These are phyloP conservation scores for Coemansia sp. DNA, from an alignment of 192 early-diverging fungal genomes.

Conservation along the genomic window DNA sequence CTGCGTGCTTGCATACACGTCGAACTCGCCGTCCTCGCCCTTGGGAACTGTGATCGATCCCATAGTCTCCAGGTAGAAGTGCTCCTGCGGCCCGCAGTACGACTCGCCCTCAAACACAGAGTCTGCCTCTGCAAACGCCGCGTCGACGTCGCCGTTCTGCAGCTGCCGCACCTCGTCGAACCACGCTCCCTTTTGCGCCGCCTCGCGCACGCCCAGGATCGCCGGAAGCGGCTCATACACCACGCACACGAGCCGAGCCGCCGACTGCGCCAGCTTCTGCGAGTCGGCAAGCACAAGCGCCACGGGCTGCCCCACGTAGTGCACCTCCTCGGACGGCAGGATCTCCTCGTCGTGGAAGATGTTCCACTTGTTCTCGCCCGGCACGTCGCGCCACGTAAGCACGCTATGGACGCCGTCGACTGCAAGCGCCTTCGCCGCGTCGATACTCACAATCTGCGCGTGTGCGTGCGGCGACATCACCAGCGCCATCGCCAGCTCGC, in stretches of 20 bases:
- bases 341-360: slow-evolving; percentile 75
- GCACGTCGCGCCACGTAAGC: slow-evolving; percentile 68
- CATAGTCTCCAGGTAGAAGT: slow-evolving; percentile 87
- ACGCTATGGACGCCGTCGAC: slow-evolving; percentile 67
- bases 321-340: slow-evolving; percentile 69
- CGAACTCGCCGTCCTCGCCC: slow-evolving; percentile 76
- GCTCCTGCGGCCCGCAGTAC: slow-evolving; percentile 68
- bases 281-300: slow-evolving; percentile 77
- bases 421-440: slow-evolving; percentile 60
- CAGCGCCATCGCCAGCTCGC: slow-evolving; percentile 69
- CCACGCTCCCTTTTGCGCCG: slow-evolving; percentile 65
- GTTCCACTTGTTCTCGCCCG: slow-evolving; percentile 59
- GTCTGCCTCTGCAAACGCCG: slow-evolving; percentile 54
- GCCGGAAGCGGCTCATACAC: slow-evolving; percentile 70
- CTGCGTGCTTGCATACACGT: slow-evolving; percentile 78
- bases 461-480: slow-evolving; percentile 67
- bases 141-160: slow-evolving; percentile 64
- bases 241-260: slow-evolving; percentile 68
- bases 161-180: slow-evolving; percentile 59
- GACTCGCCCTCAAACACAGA: slow-evolving; percentile 59
- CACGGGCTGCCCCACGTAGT: slow-evolving; percentile 72
- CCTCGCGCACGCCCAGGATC: slow-evolving; percentile 77
- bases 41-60: slow-evolving; percentile 65
- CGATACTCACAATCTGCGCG: slow-evolving; percentile 65
- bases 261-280: slow-evolving; percentile 64